Conservation (phyloP, 768 basidiomycete genomes). For the Boletus tylopilopsis region DNA sequence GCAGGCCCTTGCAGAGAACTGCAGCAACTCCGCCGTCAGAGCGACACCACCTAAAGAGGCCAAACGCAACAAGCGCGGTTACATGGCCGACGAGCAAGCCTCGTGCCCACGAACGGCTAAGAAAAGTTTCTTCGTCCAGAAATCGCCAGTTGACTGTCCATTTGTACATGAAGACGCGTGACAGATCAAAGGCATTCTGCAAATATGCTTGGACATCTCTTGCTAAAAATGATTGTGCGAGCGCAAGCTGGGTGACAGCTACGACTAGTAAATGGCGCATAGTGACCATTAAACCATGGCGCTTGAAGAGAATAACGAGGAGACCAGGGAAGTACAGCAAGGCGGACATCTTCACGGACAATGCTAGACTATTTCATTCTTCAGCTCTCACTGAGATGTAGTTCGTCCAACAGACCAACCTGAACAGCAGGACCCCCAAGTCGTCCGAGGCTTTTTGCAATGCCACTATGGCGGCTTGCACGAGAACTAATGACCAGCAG, state of each 20-base stretch:
- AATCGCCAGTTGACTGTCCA: slow-evolving; percentile 99
- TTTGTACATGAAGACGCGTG: slow-evolving; percentile 84
- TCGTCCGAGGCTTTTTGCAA: slow-evolving; percentile 59
- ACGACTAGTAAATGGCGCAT: slow-evolving; percentile 45
- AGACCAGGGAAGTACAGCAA: slow-evolving; percentile 88
- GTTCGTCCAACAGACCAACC: slow-evolving; percentile 42
- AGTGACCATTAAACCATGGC: slow-evolving; percentile 53
- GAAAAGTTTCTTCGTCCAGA: slow-evolving; percentile 70
- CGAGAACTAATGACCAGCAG: slow-evolving; percentile 72
- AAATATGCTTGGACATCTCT: slow-evolving; percentile 63
- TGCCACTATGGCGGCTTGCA: slow-evolving; percentile 64
- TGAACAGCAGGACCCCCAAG: slow-evolving; percentile 63
- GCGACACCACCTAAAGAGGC: slow-evolving; percentile 71
- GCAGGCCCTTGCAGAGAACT: slow-evolving; percentile 54
- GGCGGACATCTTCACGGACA: slow-evolving; percentile 95
- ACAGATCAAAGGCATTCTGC: slow-evolving; percentile 77
- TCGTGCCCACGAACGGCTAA: slow-evolving; percentile 57
- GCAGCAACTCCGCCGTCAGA: slow-evolving; percentile 61
- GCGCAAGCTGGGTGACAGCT: slow-evolving; percentile 44
- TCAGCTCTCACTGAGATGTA: not conserved
- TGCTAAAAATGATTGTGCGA: slow-evolving; percentile 70
- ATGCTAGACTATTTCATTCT: slow-evolving; percentile 37
- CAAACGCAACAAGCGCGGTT: slow-evolving; percentile 58
- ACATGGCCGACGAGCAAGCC: slow-evolving; percentile 67
- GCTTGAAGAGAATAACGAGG: slow-evolving; percentile 76